A percentile compares a stretch with the other conserved stretches of the same genome.
Evolutionary conservation across 805 yeast genomes (phyloP).

Genomic region (Wickerhamomyces strasburgensis): DNA sequence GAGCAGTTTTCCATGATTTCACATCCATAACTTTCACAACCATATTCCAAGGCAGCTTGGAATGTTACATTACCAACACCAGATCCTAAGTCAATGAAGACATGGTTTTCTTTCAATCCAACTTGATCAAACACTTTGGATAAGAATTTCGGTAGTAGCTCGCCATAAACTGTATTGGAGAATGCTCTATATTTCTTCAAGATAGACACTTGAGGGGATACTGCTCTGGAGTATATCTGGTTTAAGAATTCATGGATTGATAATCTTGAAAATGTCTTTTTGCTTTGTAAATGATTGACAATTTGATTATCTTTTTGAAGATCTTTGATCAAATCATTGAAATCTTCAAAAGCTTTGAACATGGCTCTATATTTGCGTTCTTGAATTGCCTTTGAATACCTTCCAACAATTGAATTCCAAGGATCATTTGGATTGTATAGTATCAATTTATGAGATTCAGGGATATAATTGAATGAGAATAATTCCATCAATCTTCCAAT

Average conservation of each 20-base stretch:
- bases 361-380: slow-evolving; percentile 28
- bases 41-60: slow-evolving; percentile 84
- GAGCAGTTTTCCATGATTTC: slow-evolving; percentile 87
- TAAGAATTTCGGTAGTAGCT: slow-evolving; percentile 72
- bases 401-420: slow-evolving; percentile 33
- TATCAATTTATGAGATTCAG: slow-evolving; percentile 28
- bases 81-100: slow-evolving; percentile 86
- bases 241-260: slow-evolving; percentile 65
- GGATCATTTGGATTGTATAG: slow-evolving; percentile 34
- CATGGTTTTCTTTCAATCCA: slow-evolving; percentile 44
- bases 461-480: slow-evolving; percentile 36
- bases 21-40: slow-evolving; percentile 82
- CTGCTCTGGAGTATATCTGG: slow-evolving; percentile 70
- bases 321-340: slow-evolving; percentile 35
- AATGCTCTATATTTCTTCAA: slow-evolving; percentile 76
- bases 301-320: slow-evolving; percentile 32
- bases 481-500: slow-evolving; percentile 47
- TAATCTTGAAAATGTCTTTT: slow-evolving; percentile 32
- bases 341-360: slow-evolving; percentile 34
- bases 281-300: slow-evolving; percentile 26
- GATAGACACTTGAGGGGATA: slow-evolving; percentile 64
- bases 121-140: slow-evolving; percentile 62
- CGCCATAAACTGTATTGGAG: slow-evolving; percentile 89
- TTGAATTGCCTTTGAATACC: slow-evolving; percentile 31
- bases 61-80: slow-evolving; percentile 92